Base-by-base conservation (phyloP, 768 basidiomycete genomes). In the Naganishia vaughanmartiniae region DNA sequence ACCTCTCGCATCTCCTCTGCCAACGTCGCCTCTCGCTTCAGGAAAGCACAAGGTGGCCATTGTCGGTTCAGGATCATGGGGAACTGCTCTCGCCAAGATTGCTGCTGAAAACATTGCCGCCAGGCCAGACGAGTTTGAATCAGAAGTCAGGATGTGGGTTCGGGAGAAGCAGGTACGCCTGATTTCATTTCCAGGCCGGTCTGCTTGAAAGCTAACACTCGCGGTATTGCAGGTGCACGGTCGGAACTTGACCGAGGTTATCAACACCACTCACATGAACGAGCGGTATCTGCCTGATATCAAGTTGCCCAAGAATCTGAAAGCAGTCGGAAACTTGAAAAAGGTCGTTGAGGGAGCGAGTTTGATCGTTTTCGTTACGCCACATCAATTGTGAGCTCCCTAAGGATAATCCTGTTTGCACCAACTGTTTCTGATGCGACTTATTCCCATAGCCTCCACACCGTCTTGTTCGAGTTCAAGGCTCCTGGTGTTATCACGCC, bases 241-340 rank as follows among this genome's bases (percentile, higher is more conserved):
- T 24, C 76, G 75, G 53, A 73, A 76, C 15, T 69, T 84, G 30
- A 83, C 82, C 14, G 81, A 83, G 66, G 74, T 83, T 57, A 84
- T 84, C 81, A 84, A 84, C 76, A 78, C 80, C 67, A 81, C 80
- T 65, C 83, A 84, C 72, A 78, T 79, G 73, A 84, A 84, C 74
- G 74, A 76, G 28, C 80, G 82, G 74, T 84, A 83, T 71, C 75
- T 83, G 21, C 81, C 83, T n/a, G 82, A 80, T 51, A 78, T 83
- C 75, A 71, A 76, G 42, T 76, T 84, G 5, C 80, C 82, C 11
- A 73, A 77, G 28, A 83, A 83, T 73, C 79, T 84, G 48, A 73
- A 80, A 28, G 84, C 84, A 36, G 77, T 80, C 26, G 79, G 81
- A 2, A 78, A 83, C 65, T 68, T 84, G 24, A 74, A 79, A 60